A percentile compares a stretch with the other conserved stretches of the same genome.
These are phyloP conservation scores for Lentinus polychrous DNA, from an alignment of 1,284 basidiomycete genomes.

Conservation along the genomic window DNA sequence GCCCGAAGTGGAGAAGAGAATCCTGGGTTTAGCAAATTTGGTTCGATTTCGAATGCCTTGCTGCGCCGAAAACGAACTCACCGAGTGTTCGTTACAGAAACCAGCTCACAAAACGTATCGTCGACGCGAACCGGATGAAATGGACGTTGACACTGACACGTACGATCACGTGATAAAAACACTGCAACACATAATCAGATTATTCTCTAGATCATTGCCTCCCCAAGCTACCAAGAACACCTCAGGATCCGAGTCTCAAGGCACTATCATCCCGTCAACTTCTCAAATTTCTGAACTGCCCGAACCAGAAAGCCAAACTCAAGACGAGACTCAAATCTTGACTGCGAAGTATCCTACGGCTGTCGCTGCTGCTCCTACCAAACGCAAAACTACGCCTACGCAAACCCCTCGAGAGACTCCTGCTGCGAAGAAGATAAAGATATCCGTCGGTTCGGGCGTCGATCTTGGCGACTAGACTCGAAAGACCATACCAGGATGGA, in stretches of 20 bases:
- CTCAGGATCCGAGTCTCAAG: too few species aligned
- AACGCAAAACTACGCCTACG: slow-evolving; percentile 23
- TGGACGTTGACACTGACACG: slow-evolving; percentile 15
- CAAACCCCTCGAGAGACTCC: slow-evolving; percentile 12
- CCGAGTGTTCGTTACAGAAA: slow-evolving; percentile 24
- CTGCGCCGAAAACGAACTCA: background rate
- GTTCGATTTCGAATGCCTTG: slow-evolving; percentile 29
- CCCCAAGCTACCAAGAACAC: too few species aligned
- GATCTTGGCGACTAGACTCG: slow-evolving; percentile 30
- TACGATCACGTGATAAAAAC: slow-evolving; percentile 7
- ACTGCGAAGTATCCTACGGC: background rate
- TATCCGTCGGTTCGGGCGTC: slow-evolving; percentile 32
- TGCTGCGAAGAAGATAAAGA: slow-evolving; percentile 30
- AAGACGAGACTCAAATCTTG: slow-evolving; percentile 41
- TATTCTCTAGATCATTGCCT: too few species aligned
- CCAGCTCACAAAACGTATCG: slow-evolving; percentile 16
- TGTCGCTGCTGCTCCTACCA: slow-evolving; percentile 7
- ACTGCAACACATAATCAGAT: background rate
- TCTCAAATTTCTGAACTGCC: too few species aligned
- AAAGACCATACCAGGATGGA: background rate
- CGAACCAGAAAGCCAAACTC: slow-evolving; percentile 37
- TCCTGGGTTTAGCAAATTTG: slow-evolving; percentile 52
- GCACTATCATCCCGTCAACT: too few species aligned
- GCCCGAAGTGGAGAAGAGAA: slow-evolving; percentile 46
- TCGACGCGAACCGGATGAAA: slow-evolving; percentile 12